These are phyloP conservation scores for Acorus gramineus DNA, from an alignment of 106 monocot genomes.

Conservation along the genomic window DNA sequence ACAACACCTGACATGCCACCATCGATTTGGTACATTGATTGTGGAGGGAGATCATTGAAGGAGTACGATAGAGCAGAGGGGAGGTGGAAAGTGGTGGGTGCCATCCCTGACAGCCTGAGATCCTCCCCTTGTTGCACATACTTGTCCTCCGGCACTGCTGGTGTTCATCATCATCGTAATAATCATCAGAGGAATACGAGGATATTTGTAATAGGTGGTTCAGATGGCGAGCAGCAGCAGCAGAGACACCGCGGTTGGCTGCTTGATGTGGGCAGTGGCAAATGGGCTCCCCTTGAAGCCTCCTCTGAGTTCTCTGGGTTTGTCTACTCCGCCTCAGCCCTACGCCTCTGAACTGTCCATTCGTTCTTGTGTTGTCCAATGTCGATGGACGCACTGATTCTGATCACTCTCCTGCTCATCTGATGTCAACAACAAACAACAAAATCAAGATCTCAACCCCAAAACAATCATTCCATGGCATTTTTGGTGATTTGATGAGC, in stretches of 20 bases:
- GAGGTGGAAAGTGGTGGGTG: slow-evolving; percentile 24
- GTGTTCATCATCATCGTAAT: background rate
- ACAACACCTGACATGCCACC: background rate
- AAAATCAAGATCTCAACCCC: too few relatives aligned
- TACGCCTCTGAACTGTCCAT: background rate
- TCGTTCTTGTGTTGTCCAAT: too few relatives aligned
- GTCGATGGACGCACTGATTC: too few relatives aligned
- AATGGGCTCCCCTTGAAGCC: slow-evolving; percentile 22
- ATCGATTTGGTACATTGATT: slow-evolving; percentile 24
- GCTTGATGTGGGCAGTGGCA: slow-evolving; percentile 13
- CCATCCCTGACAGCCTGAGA: slow-evolving; percentile 16
- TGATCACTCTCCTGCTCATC: too few relatives aligned
- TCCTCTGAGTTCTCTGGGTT: slow-evolving; percentile 32
- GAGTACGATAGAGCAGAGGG: slow-evolving; percentile 18
- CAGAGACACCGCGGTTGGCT: slow-evolving; percentile 20
- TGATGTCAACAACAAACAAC: too few relatives aligned
- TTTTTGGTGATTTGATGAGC: too few relatives aligned
- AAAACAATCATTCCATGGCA: too few relatives aligned
- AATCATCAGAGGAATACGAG: too few relatives aligned
- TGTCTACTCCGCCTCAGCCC: slow-evolving; percentile 31
- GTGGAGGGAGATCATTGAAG: slow-evolving; percentile 16
- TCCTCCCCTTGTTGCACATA: slow-evolving; percentile 13
- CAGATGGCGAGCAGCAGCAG: slow-evolving; percentile 2
- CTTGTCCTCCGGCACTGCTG: slow-evolving; percentile 1
- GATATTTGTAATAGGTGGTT: slow-evolving; percentile 10